Evolutionary conservation across 805 yeast genomes (phyloP).

Genomic region (Monosporozyma aquatica): DNA sequence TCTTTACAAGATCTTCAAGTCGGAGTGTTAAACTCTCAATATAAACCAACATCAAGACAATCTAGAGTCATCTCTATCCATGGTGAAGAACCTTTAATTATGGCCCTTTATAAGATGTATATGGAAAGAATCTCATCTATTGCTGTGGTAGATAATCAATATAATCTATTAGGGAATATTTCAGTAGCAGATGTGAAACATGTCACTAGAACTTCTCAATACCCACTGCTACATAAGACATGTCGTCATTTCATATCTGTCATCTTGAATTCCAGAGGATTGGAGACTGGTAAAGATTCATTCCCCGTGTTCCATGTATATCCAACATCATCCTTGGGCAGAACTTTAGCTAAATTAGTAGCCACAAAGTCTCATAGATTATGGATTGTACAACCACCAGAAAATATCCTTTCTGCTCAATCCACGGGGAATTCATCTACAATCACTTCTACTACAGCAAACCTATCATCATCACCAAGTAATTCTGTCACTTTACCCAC

Average conservation of each 20-base stretch:
- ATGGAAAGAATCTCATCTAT: constrained; percentile 75
- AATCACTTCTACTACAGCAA: not conserved
- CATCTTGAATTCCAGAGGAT: constrained; percentile 78
- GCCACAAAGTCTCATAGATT: constrained; percentile 90
- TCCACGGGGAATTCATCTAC: constrained; percentile 8
- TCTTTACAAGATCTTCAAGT: constrained; percentile 65
- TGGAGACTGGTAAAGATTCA: constrained; percentile 80
- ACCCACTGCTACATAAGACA: constrained; percentile 69
- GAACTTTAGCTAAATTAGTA: constrained; percentile 88
- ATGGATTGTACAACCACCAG: constrained; percentile 65
- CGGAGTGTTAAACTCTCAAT: constrained; percentile 43
- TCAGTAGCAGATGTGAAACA: constrained; percentile 90
- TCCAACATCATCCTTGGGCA: constrained; percentile 64
- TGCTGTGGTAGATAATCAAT: constrained; percentile 80
- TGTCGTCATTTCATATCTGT: constrained; percentile 84
- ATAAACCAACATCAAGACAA: constrained; percentile 32
- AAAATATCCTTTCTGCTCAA: constrained; percentile 20
- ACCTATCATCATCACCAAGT: not conserved
- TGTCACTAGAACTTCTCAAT: constrained; percentile 79
- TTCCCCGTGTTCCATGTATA: constrained; percentile 94
- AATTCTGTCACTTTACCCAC: not conserved
- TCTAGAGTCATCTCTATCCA: constrained; percentile 65
- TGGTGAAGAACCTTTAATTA: constrained; percentile 82
- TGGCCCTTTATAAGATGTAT: constrained; percentile 82
- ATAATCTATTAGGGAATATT: constrained; percentile 78